A percentile compares a stretch with the other conserved stretches of the same genome.
Evolutionary conservation across 2,329 filamentous ascomycete species (phyloP).

Genomic region (Phialocephala subalpina): DNA sequence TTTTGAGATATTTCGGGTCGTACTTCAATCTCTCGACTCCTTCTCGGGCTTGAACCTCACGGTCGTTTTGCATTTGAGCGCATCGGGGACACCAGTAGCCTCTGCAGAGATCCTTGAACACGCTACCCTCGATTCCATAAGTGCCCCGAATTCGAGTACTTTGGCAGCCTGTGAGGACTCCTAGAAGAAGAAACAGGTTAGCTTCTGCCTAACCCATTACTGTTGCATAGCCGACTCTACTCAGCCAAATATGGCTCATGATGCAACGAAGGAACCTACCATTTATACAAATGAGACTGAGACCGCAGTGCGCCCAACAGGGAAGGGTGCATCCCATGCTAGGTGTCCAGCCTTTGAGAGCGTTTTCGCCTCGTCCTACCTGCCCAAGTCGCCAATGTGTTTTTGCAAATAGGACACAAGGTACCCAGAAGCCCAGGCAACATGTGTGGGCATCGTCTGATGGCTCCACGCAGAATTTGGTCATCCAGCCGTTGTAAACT

Average conservation of each 20-base stretch:
- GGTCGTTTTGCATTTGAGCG: constrained; percentile 52
- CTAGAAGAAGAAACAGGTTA: constrained; percentile 19
- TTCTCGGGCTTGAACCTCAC: constrained; percentile 52
- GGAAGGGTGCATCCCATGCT: constrained; percentile 47
- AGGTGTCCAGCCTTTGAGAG: constrained; percentile 48
- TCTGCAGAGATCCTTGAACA: constrained; percentile 45
- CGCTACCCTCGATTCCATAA: constrained; percentile 52
- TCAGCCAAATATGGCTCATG: too few species aligned
- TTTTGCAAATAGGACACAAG: constrained; percentile 52
- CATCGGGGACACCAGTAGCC: constrained; percentile 52
- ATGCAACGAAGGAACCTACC: too few species aligned
- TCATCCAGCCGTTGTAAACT: constrained; percentile 44
- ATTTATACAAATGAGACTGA: too few species aligned
- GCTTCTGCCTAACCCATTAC: too few species aligned
- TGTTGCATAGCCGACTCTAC: too few species aligned
- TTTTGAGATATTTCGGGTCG: constrained; percentile 8
- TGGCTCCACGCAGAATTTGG: constrained; percentile 47
- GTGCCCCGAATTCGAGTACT: constrained; percentile 48
- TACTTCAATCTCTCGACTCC: constrained; percentile 32
- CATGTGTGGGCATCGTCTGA: constrained; percentile 45
- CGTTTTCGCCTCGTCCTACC: constrained; percentile 47
- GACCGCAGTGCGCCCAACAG: constrained; percentile 40
- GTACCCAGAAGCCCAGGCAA: constrained; percentile 49
- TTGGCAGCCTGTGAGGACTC: constrained; percentile 36
- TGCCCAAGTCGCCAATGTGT: constrained; percentile 51